phyloP scores from a whole-genome alignment of 306 rosid species.

The Quercus cerris region DNA sequence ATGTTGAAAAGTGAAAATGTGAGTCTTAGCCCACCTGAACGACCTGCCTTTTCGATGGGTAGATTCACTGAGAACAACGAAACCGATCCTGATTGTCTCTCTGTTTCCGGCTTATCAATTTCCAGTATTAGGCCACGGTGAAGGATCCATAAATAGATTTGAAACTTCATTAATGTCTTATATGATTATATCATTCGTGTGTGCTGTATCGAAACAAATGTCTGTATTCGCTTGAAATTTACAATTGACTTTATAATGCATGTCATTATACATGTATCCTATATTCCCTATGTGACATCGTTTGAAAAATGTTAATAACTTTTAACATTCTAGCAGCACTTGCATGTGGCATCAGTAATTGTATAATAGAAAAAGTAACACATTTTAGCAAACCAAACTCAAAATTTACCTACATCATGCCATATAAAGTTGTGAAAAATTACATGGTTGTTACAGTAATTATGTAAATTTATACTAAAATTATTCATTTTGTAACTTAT shows the following conservation, averaged over 20 bases:
- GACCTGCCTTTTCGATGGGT: slow-evolving; percentile 34
- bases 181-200: not conserved
- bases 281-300: no score
- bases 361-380: no score
- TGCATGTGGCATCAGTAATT: no score
- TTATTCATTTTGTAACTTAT: no score
- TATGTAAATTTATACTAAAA: no score
- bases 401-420: no score
- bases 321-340: no score
- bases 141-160: not conserved
- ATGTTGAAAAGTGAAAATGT: slow-evolving; percentile 37
- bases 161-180: not conserved
- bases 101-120: slow-evolving; percentile 22
- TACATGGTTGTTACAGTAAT: no score
- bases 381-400: no score
- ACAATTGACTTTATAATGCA: not conserved
- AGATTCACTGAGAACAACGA: slow-evolving; percentile 9
- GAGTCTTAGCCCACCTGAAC: slow-evolving; percentile 22
- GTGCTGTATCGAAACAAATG: not conserved
- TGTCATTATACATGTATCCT: no score
- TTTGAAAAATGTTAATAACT: no score
- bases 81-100: not conserved
- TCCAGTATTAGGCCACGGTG: slow-evolving; percentile 1
- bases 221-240: not conserved
- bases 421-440: no score